These are phyloP conservation scores for Monosporascus cannonballus DNA, from an alignment of 2,329 filamentous ascomycete genomes.

Conservation along the genomic window DNA sequence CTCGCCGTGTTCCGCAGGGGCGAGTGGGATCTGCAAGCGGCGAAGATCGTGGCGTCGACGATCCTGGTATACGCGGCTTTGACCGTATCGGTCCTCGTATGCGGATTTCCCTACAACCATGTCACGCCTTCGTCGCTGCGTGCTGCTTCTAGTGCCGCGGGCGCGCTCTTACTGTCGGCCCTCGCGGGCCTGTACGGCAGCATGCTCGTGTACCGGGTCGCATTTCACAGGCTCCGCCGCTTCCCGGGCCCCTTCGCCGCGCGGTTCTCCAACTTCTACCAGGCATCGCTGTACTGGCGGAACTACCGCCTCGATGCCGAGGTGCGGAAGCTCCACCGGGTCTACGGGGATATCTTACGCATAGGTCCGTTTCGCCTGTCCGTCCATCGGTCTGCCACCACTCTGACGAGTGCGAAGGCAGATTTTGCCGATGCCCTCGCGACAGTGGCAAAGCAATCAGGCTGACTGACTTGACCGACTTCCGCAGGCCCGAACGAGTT, in stretches of 20 bases:
- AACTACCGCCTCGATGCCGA: background rate
- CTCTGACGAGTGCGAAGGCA: too few species aligned
- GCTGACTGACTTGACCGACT: too few species aligned
- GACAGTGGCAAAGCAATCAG: too few species aligned
- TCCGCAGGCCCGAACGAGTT: too few species aligned
- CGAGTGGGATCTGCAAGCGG: constrained; percentile 19
- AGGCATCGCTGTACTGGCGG: background rate
- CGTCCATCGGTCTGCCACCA: too few species aligned
- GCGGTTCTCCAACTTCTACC: background rate
- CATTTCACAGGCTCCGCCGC: background rate
- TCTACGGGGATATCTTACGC: background rate
- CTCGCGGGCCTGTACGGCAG: background rate
- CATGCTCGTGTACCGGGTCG: background rate
- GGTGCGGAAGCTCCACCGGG: background rate
- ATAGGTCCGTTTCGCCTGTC: background rate
- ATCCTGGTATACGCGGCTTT: background rate
- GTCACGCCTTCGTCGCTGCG: background rate
- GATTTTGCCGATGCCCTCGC: too few species aligned
- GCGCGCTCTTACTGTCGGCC: background rate
- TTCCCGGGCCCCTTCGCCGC: background rate
- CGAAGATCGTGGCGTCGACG: constrained; percentile 5
- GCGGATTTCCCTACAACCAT: background rate
- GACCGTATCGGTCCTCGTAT: background rate
- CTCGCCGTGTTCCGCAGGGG: constrained; percentile 15
- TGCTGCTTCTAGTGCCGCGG: background rate